phyloP scores from a whole-genome alignment of 2,329 filamentous ascomycete species.

The Phoma sp. region DNA sequence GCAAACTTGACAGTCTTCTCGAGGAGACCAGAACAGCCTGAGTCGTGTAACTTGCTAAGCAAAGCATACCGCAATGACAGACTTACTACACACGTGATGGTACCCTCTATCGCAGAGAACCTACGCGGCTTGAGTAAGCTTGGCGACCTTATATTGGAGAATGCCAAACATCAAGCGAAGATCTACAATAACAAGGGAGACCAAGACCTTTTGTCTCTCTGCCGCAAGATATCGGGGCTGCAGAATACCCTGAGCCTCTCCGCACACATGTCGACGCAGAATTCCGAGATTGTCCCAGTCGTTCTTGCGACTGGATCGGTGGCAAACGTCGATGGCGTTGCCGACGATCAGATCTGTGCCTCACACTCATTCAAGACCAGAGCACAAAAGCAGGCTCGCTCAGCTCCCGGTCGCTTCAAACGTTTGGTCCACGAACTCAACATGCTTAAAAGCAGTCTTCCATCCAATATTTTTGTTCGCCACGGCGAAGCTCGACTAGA shows the following conservation, averaged over 20 bases:
- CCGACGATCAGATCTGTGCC: slow-evolving; percentile 48
- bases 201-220: slow-evolving; percentile 42
- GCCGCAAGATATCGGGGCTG: slow-evolving; percentile 39
- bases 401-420: slow-evolving; percentile 54
- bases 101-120: slow-evolving; percentile 32
- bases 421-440: slow-evolving; percentile 52
- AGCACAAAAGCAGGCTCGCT: slow-evolving; percentile 15
- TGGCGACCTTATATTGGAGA: slow-evolving; percentile 29
- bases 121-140: slow-evolving; percentile 35
- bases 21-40: slow-evolving; percentile 43
- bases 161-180: slow-evolving; percentile 19
- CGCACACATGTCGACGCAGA: background rate
- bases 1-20: slow-evolving; percentile 38
- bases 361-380: slow-evolving; percentile 25
- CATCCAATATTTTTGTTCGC: slow-evolving; percentile 59
- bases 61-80: slow-evolving; percentile 35
- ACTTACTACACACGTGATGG: slow-evolving; percentile 8
- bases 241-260: slow-evolving; percentile 17
- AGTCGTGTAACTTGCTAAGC: slow-evolving; percentile 45
- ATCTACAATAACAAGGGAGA: slow-evolving; percentile 33
- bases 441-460: slow-evolving; percentile 54
- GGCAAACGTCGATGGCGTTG: slow-evolving; percentile 36
- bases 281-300: background rate
- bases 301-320: background rate
- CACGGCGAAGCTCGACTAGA: slow-evolving; percentile 55